Base-by-base conservation (phyloP, 2,329 filamentous ascomycete species). In the Truncatella angustata region DNA sequence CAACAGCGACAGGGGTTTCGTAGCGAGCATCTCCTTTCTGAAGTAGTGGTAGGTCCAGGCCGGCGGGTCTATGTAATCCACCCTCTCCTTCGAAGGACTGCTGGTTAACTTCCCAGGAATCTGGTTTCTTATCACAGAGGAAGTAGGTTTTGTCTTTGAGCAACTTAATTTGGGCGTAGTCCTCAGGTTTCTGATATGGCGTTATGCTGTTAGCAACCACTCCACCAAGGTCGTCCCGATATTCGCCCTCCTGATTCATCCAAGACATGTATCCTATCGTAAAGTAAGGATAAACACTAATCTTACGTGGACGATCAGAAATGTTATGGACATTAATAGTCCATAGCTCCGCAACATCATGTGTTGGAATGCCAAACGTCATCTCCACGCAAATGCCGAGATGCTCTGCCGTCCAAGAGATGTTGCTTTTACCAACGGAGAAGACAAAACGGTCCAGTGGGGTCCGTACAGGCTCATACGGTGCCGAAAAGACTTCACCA, bases 241-340 rank as follows among this genome's bases (percentile, higher is more conserved):
- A 82, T 56, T 79, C 75, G 32, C 75, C 79, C 28, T 77, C 77
- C 61, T 81, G 80, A 61, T 81, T 82, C 79, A 82, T 83, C 79
- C 79, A 82, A 12, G 79, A 82, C 77, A 81, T 81, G 66, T 80
- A 81, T n/a, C 79, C 79, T 49, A 82, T 72, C 32, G 78, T 75
- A 64, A 82, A 83, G 58, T 81, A 81, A 0, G 80, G 79, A 53
- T 79, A 81, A 26, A 82, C 65, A 61, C 77, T 78, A 55, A 82
- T 62, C 42, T 70, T 74, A 12, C 79, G 72, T 5, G 70, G 64
- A 3, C 71, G 70, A 23, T 61, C 63, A 0, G 76, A 76, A 6
- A 77, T 49, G 56, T 82, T 82, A 14, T 72, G 76, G 23, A 82
- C 74, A 49, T 70, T 73, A 52, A 83, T 66, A 18, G 71, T 76